Percentiles rank a stretch among this genome's conserved stretches.
phyloP scores from a whole-genome alignment of 805 yeast species.

The Myxozyma geophila region DNA sequence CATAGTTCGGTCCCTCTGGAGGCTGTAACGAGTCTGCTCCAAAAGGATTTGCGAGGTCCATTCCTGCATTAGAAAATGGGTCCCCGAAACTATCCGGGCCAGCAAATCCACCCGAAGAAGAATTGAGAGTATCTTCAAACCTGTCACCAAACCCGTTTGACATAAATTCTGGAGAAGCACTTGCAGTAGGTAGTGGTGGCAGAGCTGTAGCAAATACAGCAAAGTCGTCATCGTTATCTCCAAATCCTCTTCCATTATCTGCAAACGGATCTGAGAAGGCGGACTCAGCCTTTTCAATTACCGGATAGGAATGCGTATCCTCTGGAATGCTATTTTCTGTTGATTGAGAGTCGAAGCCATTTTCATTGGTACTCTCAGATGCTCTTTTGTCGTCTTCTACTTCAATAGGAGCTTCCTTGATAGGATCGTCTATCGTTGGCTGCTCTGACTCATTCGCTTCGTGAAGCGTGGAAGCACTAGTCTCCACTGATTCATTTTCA shows the following conservation, averaged over 20 bases:
- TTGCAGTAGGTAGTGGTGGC: not conserved
- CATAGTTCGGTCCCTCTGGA: conserved; percentile 11
- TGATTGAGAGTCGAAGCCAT: too few species aligned
- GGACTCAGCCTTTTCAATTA: not conserved
- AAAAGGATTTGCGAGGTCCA: conserved; percentile 13
- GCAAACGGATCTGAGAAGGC: not conserved
- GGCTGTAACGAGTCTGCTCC: conserved; percentile 6
- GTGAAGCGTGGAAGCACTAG: too few species aligned
- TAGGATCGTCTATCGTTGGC: too few species aligned
- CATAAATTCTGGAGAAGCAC: not conserved
- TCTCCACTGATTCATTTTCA: too few species aligned
- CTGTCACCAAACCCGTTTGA: conserved; percentile 7
- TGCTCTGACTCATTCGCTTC: too few species aligned
- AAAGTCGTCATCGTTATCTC: conserved; percentile 7
- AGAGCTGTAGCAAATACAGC: conserved; percentile 6
- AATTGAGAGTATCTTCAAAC: not conserved
- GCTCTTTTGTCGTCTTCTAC: too few species aligned
- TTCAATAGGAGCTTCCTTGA: too few species aligned
- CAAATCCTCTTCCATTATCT: not conserved
- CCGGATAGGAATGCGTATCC: too few species aligned
- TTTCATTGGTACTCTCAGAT: too few species aligned
- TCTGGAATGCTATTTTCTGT: too few species aligned
- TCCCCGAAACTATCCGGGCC: not conserved
- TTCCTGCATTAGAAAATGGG: not conserved
- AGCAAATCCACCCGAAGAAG: conserved; percentile 7